phyloP scores from a whole-genome alignment of 306 rosid genomes.

The Canavalia ensiformis region DNA sequence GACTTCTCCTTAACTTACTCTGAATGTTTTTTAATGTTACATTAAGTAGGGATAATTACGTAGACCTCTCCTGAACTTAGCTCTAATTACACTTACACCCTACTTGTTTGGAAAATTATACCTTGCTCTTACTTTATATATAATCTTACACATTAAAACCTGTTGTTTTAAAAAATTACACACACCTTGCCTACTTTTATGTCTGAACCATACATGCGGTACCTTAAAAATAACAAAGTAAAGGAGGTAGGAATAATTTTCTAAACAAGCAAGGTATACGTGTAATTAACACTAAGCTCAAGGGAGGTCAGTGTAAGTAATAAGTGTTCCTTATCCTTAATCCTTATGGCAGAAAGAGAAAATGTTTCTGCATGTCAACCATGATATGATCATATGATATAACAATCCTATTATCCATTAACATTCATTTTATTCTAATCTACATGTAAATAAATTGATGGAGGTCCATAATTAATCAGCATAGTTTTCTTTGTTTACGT shows the following conservation, averaged over 20 bases:
- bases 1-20: background rate
- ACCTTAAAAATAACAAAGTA: background rate
- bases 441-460: constrained; percentile 18
- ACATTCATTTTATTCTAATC: background rate
- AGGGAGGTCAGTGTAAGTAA: background rate
- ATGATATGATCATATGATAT: background rate
- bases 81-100: background rate
- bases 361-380: constrained; percentile 5
- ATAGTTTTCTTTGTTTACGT: constrained; percentile 31
- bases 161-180: too few species aligned
- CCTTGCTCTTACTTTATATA: background rate
- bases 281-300: background rate
- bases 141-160: background rate
- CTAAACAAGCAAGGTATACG: background rate
- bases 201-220: background rate
- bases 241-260: background rate
- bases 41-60: background rate
- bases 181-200: too few species aligned
- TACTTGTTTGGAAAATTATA: background rate
- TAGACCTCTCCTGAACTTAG: background rate
- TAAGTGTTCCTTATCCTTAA: background rate
- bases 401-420: background rate
- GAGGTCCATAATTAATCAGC: background rate
- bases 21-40: background rate
- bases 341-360: background rate